Evolutionary conservation across 2,329 filamentous ascomycete genomes (phyloP), one percentile per base, ranked within the genome.

Genomic region (Allantophomopsis lycopodina): DNA sequence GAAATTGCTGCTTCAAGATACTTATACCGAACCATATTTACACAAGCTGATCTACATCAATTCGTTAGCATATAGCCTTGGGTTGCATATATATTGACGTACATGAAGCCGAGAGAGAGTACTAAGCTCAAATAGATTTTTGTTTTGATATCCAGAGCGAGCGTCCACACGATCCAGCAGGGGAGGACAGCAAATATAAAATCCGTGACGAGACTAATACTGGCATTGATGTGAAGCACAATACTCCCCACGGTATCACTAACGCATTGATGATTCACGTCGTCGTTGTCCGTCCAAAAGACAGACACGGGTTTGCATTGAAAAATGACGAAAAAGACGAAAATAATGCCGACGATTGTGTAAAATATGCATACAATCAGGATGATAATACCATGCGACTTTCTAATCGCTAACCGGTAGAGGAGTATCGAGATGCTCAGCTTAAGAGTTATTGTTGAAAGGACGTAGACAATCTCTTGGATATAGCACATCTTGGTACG

Each of bases 381-480:
- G 18, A 40, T 40, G 17, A 31, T 16, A 7, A 35, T 3, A 3
- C 38, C 17, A 20, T 31, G 18, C 8, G 5, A 23, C 15, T 32
- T 32, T n/a, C 30, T 31, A n/a, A 23, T 11, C 13, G 32, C 15
- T 7, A 40, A 21, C 13, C 38, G 38, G 3, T 36, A n/a, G 17
- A 40, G 38, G 10, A 40, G 33, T 13, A 40, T 40, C 8, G 38
- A 35, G 17, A 40, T 40, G 20, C 38, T 40, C 8, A 40, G 20
- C 18, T 40, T 40, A n/a, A 40, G 32, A 16, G 32, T 16, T 14
- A 40, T 28, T 7, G 38, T 40, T 32, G 38, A 17, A 18, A 16
- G 7, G 12, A 40, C n/a, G 17, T 40, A 40, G 17, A 36, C 17
- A 10, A 40, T 36, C 32, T 40, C 38, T 34, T 34, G 14, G 14